Evolutionary conservation across 208 protist genomes (phyloP), one percentile per base, ranked within the genome.

Genomic region (Tritrichomonas foetus): DNA sequence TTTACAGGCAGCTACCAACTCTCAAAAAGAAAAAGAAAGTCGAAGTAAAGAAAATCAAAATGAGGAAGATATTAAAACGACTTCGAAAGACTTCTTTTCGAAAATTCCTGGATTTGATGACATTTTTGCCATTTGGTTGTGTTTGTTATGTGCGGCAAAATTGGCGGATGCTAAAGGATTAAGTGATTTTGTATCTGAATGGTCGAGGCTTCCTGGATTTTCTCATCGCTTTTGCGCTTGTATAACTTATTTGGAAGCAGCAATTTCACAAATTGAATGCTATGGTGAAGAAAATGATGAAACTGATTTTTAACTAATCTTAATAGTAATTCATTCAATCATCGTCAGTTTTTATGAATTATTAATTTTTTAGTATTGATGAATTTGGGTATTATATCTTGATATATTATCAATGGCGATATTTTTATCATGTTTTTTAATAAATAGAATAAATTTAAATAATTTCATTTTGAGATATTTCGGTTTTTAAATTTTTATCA

Each of bases 81-180:
- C 11, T 16, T 8, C 33, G 14, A 41, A 89, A 16, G 47, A 53
- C 27, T 89, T 89, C 16, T 89, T 53, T 27, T 53, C 78, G 30
- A 89, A 89, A 30, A 20, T 89, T 8, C 78, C 78, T 3, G 78
- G 78, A 22, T 89, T 89, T 47, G 78, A 89, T 39, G 78, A 89
- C 30, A 89, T 89, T 36, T 89, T 89, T 47, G 47, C n/a, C 27
- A 11, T 89, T 2, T 89, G 78, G 78, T 39, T 89, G 0, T 89
- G 78, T 30, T 39, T 89, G 25, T 16, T 89, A 11, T 44, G 41
- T 14, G 27, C 78, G 30, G 25, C 78, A 1, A 36, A 57, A 5
- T 33, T 89, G 22, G 78, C 47, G 2, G 78, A 89, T 57, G n/a
- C 78, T 47, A 39, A 20, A 16, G 78, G 47, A 33, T n/a, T 89